Conservation (phyloP, 768 basidiomycete species). For the Cyclocybe aegerita region DNA sequence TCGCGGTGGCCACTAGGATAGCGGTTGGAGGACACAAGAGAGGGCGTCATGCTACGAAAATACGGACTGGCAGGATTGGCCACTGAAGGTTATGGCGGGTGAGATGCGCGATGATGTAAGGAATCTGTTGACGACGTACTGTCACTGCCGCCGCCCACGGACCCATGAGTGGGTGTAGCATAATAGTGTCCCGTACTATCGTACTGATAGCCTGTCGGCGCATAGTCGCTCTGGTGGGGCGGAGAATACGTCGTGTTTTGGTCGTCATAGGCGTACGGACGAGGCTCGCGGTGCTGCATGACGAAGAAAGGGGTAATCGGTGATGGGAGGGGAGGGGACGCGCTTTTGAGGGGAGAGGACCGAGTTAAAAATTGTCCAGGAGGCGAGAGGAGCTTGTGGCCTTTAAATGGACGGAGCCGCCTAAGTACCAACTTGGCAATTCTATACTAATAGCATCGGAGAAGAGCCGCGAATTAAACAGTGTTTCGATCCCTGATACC, state of each 20-base stretch:
- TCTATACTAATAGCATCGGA: constrained; percentile 31
- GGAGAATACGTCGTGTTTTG: constrained; percentile 27
- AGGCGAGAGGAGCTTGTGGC: constrained; percentile 25
- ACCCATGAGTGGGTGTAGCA: constrained; percentile 22
- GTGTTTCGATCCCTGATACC: constrained; percentile 39
- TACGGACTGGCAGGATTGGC: constrained; percentile 25
- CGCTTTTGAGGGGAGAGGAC: constrained; percentile 14
- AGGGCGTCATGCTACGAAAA: constrained; percentile 38
- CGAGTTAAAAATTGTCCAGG: constrained; percentile 24
- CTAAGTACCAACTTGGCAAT: constrained; percentile 42
- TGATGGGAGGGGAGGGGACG: background rate
- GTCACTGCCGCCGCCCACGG: constrained; percentile 18
- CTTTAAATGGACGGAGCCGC: constrained; percentile 47
- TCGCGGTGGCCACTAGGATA: constrained; percentile 23
- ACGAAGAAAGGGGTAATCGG: constrained; percentile 24
- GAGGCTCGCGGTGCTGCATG: constrained; percentile 42
- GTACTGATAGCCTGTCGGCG: constrained; percentile 30
- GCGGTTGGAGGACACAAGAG: constrained; percentile 26
- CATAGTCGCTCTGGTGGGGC: constrained; percentile 28
- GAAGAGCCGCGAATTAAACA: constrained; percentile 37
- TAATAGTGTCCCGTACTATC: constrained; percentile 35
- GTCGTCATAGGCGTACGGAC: constrained; percentile 43
- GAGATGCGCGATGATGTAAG: background rate
- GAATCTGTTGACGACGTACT: constrained; percentile 12
- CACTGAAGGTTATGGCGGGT: constrained; percentile 9